Conservation (phyloP, 2,329 filamentous ascomycete genomes). For the Colletotrichum echinochloae region DNA sequence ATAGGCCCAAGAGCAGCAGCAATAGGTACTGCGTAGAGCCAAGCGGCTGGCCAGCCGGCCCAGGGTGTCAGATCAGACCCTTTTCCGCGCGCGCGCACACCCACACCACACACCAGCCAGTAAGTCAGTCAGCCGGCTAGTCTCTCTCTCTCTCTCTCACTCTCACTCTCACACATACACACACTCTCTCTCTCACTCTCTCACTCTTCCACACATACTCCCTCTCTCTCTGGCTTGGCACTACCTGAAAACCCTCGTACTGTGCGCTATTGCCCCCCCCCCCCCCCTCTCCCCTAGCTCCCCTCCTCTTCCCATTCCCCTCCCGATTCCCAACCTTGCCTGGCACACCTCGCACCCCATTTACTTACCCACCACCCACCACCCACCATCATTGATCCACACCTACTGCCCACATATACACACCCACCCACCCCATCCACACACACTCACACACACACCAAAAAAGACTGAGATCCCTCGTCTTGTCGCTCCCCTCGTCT, state of each 20-base stretch:
- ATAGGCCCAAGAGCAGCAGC: neutral
- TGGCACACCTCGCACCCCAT: neutral
- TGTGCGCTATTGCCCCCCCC: conserved; percentile 28
- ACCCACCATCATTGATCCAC: conserved; percentile 13
- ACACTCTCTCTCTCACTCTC: neutral
- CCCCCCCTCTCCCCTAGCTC: neutral
- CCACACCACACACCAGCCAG: neutral
- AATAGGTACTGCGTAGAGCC: no score
- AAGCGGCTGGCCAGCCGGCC: neutral
- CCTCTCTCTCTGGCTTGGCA: conserved; percentile 1
- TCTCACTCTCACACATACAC: no score
- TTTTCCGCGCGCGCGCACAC: neutral
- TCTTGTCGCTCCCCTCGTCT: conserved; percentile 32
- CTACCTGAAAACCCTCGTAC: conserved; percentile 14
- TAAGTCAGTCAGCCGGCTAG: neutral
- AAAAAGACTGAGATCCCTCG: conserved; percentile 36
- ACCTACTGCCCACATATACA: conserved; percentile 8
- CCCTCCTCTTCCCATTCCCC: neutral
- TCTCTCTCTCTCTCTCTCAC: neutral
- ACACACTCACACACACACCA: neutral
- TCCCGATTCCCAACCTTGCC: conserved; percentile 23
- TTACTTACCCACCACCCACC: neutral
- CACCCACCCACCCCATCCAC: neutral
- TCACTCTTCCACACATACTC: no score
- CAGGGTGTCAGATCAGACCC: neutral